These are phyloP conservation scores for Exophiala xenobiotica DNA, from an alignment of 2,329 filamentous ascomycete genomes.

Conservation along the genomic window DNA sequence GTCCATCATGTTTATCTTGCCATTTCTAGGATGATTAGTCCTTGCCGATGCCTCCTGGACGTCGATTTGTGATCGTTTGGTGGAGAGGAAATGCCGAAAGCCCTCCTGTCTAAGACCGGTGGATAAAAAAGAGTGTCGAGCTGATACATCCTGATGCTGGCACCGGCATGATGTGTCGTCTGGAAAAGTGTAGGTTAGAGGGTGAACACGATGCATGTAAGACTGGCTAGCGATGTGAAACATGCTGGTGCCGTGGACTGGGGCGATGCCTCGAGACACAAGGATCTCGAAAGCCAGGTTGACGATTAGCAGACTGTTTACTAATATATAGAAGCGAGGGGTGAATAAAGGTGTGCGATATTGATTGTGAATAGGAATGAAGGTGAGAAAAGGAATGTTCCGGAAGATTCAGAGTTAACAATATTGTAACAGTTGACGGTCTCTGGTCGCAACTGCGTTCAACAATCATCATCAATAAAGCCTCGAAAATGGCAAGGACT, in stretches of 20 bases:
- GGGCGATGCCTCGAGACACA: constrained; percentile 23
- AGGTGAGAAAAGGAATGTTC: not conserved
- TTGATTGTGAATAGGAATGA: constrained; percentile 2
- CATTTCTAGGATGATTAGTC: not conserved
- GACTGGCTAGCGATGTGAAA: not conserved
- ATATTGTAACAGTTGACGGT: too few species aligned
- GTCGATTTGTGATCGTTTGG: too few species aligned
- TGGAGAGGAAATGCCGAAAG: too few species aligned
- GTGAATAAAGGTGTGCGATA: constrained; percentile 2
- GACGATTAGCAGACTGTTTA: constrained; percentile 14
- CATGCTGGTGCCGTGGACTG: constrained; percentile 9
- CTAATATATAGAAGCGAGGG: constrained; percentile 1
- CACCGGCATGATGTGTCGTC: not conserved
- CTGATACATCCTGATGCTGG: too few species aligned
- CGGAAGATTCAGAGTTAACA: too few species aligned
- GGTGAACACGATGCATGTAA: not conserved
- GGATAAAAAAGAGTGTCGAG: too few species aligned
- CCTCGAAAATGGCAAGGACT: too few species aligned
- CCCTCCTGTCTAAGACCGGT: too few species aligned
- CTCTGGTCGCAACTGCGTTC: not conserved
- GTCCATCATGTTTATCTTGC: constrained; percentile 7
- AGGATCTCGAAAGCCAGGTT: constrained; percentile 25
- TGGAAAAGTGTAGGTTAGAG: not conserved
- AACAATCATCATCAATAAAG: too few species aligned
- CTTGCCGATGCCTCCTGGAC: too few species aligned